phyloP scores from a whole-genome alignment of 1,284 basidiomycete genomes.

The Veloporphyrellus conicus region DNA sequence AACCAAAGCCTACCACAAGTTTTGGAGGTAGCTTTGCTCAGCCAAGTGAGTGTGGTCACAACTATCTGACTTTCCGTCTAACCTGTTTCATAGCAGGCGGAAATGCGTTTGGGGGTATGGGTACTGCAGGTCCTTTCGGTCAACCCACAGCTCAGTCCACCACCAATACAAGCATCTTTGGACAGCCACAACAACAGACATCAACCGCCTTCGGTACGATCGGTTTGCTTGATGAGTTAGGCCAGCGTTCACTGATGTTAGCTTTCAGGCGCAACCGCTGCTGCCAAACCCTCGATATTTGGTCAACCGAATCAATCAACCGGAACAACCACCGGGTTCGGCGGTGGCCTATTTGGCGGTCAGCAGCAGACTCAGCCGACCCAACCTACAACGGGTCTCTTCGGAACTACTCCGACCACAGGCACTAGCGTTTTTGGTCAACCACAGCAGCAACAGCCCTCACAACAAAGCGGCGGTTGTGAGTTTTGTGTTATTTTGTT shows the following conservation, averaged over 20 bases:
- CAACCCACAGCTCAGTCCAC: slow-evolving; percentile 30
- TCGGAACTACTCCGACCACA: slow-evolving; percentile 29
- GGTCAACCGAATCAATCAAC: slow-evolving; percentile 34
- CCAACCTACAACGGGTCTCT: slow-evolving; percentile 37
- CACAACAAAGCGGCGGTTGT: slow-evolving; percentile 35
- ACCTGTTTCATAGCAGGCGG: slow-evolving; percentile 19
- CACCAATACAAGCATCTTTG: slow-evolving; percentile 32
- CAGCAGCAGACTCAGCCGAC: slow-evolving; percentile 32
- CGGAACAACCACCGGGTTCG: slow-evolving; percentile 27
- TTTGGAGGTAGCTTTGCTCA: slow-evolving; percentile 39
- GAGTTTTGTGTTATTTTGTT: slow-evolving; percentile 10
- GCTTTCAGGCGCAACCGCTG: slow-evolving; percentile 25
- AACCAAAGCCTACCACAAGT: slow-evolving; percentile 37
- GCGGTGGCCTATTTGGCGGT: slow-evolving; percentile 24
- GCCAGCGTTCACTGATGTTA: slow-evolving; percentile 3
- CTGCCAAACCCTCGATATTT: slow-evolving; percentile 47
- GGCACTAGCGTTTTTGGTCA: slow-evolving; percentile 41
- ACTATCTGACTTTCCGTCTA: background rate
- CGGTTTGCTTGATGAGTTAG: background rate
- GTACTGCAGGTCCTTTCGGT: slow-evolving; percentile 36
- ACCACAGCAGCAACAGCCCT: slow-evolving; percentile 28
- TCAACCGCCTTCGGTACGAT: slow-evolving; percentile 24
- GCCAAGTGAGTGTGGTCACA: slow-evolving; percentile 18
- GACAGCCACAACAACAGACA: slow-evolving; percentile 28
- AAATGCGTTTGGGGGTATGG: slow-evolving; percentile 40